These are phyloP conservation scores for Corynespora cassiicola DNA, from an alignment of 2,329 filamentous ascomycete genomes.

Conservation along the genomic window DNA sequence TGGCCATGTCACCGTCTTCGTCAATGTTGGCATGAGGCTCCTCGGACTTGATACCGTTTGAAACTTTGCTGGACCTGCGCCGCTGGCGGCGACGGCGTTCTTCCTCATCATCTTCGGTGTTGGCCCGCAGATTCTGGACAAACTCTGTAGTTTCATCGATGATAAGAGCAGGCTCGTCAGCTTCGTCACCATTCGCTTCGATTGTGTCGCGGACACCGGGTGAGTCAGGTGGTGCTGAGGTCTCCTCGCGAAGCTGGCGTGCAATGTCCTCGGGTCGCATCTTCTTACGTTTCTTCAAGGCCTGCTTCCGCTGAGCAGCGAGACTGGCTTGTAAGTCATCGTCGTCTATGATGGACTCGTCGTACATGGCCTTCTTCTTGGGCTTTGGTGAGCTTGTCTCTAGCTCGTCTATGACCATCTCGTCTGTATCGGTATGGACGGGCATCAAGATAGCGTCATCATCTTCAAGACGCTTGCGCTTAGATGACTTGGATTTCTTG, in stretches of 20 bases:
- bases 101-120: slow-evolving; percentile 26
- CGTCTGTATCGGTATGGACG: slow-evolving; percentile 35
- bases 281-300: slow-evolving; percentile 91
- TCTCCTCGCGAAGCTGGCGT: slow-evolving; percentile 74
- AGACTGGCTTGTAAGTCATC: slow-evolving; percentile 90
- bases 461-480: slow-evolving; percentile 53
- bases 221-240: slow-evolving; percentile 53
- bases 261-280: slow-evolving; percentile 86
- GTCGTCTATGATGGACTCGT: slow-evolving; percentile 82
- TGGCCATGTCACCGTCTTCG: slow-evolving; percentile 60
- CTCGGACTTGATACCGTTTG: slow-evolving; percentile 27
- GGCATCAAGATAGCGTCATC: slow-evolving; percentile 60
- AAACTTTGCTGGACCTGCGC: slow-evolving; percentile 43
- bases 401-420: slow-evolving; percentile 76
- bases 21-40: slow-evolving; percentile 48
- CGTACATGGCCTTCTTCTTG: slow-evolving; percentile 70
- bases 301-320: slow-evolving; percentile 79
- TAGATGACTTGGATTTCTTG: slow-evolving; percentile 36
- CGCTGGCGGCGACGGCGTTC: slow-evolving; percentile 58
- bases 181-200: slow-evolving; percentile 59
- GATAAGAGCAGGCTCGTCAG: slow-evolving; percentile 71
- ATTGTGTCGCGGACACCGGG: slow-evolving; percentile 64
- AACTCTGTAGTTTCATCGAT: slow-evolving; percentile 97
- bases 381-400: slow-evolving; percentile 32
- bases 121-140: slow-evolving; percentile 77